A percentile compares a stretch with the other conserved stretches of the same genome.
Evolutionary conservation across 1,284 basidiomycete species (phyloP).

Genomic region (Cryptococcus jaspeensis): DNA sequence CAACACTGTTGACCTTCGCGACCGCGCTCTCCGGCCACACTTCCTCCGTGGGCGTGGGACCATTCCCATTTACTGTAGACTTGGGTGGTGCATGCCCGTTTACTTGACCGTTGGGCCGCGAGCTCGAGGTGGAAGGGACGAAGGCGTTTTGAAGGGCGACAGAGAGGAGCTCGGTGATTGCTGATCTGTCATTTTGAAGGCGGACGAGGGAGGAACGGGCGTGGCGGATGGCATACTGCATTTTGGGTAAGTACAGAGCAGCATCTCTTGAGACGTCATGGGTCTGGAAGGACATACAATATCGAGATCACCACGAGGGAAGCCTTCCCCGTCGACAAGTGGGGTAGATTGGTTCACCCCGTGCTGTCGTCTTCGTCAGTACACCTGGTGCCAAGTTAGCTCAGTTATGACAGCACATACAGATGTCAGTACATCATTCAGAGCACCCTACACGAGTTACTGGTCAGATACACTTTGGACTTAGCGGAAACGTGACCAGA

Average conservation of each 20-base stretch:
- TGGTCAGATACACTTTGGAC: not conserved
- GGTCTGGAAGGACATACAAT: constrained; percentile 49
- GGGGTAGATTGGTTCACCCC: constrained; percentile 54
- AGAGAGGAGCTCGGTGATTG: constrained; percentile 65
- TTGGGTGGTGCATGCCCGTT: constrained; percentile 13
- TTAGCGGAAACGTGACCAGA: not conserved
- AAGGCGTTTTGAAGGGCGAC: constrained; percentile 64
- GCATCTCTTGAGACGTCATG: not conserved
- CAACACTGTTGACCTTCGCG: constrained; percentile 74
- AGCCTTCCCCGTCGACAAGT: constrained; percentile 78
- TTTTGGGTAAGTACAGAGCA: not conserved
- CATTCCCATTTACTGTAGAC: not conserved
- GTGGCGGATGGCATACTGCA: constrained; percentile 66
- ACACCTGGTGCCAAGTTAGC: not conserved
- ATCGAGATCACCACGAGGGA: constrained; percentile 71
- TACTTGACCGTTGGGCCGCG: constrained; percentile 2
- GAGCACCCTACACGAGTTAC: constrained; percentile 21
- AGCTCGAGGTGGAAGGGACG: constrained; percentile 49
- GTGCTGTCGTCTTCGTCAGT: constrained; percentile 29
- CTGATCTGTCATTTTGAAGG: constrained; percentile 71
- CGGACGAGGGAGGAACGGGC: constrained; percentile 54
- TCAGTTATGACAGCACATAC: constrained; percentile 8
- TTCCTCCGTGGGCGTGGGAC: not conserved
- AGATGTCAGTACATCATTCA: constrained; percentile 38
- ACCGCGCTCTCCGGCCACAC: constrained; percentile 53